These are phyloP conservation scores for Blastobotrys illinoisensis DNA, from an alignment of 1,139 yeast species.

Conservation along the genomic window DNA sequence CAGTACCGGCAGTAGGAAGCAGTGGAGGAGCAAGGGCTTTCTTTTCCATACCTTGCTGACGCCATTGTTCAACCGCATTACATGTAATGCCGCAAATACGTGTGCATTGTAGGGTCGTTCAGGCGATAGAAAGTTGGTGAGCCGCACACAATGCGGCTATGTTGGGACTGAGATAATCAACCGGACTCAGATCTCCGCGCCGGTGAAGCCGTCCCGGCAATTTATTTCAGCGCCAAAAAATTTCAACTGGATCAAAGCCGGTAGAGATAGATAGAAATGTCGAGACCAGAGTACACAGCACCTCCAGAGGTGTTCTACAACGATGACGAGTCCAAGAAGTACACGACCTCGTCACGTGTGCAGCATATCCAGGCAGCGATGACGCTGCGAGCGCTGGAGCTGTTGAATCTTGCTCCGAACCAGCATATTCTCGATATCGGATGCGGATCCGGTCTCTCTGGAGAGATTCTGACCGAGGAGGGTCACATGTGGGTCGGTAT, in stretches of 20 bases:
- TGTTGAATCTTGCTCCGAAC: constrained; percentile 61
- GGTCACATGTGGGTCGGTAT: constrained; percentile 94
- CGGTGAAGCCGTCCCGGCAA: not conserved
- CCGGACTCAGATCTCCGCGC: not conserved
- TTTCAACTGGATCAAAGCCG: not conserved
- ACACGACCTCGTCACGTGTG: constrained; percentile 89
- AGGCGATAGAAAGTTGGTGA: no score
- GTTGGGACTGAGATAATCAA: no score
- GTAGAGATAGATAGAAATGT: constrained; percentile 45
- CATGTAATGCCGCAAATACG: no score
- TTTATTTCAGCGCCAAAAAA: not conserved
- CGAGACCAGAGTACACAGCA: constrained; percentile 95
- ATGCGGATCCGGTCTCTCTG: constrained; percentile 95
- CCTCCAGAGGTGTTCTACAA: constrained; percentile 96
- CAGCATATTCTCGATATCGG: constrained; percentile 86
- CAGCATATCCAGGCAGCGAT: constrained; percentile 97
- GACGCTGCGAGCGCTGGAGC: constrained; percentile 90
- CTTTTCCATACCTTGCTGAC: no score
- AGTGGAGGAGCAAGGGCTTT: no score
- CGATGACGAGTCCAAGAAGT: constrained; percentile 82
- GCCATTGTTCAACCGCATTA: no score
- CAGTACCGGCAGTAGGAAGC: no score
- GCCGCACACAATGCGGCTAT: not conserved
- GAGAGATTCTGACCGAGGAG: constrained; percentile 89
- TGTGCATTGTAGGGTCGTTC: no score